Conservation (phyloP, 2,329 filamentous ascomycete species). For the Trichoderma harzianum region DNA sequence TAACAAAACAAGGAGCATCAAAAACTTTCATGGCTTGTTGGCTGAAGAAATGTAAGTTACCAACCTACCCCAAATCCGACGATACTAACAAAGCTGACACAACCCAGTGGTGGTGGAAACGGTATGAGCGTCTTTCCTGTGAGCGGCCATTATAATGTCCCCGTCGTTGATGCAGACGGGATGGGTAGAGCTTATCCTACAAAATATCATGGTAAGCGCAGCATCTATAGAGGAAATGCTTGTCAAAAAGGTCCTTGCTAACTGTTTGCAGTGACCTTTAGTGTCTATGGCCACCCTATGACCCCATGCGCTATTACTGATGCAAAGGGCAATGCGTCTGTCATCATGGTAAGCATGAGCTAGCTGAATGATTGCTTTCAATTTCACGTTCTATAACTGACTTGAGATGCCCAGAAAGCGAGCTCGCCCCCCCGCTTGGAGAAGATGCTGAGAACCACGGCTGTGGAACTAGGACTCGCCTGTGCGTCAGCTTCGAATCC, state of each 20-base stretch:
- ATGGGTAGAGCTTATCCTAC: constrained; percentile 41
- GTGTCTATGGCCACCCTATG: constrained; percentile 37
- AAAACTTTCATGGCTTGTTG: constrained; percentile 33
- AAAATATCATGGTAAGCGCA: constrained; percentile 32
- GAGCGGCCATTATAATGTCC: constrained; percentile 35
- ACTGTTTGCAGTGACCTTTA: constrained; percentile 32
- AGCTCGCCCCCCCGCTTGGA: constrained; percentile 25
- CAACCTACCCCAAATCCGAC: too few relatives aligned
- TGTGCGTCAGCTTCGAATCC: constrained; percentile 36
- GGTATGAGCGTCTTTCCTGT: constrained; percentile 36
- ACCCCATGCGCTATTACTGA: constrained; percentile 37
- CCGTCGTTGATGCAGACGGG: constrained; percentile 36
- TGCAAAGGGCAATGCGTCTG: constrained; percentile 34
- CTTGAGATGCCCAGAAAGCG: constrained; percentile 24
- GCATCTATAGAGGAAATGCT: too few relatives aligned
- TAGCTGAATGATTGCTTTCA: not conserved
- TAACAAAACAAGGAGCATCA: constrained; percentile 30
- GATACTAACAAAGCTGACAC: not conserved
- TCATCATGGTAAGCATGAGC: constrained; percentile 29
- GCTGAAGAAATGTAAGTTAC: constrained; percentile 38
- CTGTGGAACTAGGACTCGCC: constrained; percentile 38
- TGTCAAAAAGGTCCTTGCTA: accelerated
- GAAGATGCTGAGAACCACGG: constrained; percentile 34
- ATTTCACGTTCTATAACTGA: constrained; percentile 25
- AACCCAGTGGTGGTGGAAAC: constrained; percentile 37